Percentiles rank a stretch among this genome's conserved stretches.
phyloP scores from a whole-genome alignment of 257 asterid genomes.

The Ballota nigra region DNA sequence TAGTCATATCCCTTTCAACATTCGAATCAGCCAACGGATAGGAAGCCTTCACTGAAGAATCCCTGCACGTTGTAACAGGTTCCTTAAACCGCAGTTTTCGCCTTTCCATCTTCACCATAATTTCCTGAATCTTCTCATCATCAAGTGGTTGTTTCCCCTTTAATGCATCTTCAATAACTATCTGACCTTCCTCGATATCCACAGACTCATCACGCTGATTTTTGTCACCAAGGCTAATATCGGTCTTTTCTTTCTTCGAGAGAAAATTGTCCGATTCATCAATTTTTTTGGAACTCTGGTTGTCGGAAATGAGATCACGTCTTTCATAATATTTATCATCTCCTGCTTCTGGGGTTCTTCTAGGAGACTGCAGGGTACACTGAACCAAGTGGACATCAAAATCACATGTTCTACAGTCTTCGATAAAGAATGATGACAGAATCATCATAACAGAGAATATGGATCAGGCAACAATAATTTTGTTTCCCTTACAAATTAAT shows the following conservation, averaged over 20 bases:
- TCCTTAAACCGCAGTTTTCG: constrained; percentile 58
- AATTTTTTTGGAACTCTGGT: constrained; percentile 22
- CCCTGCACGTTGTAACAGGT: constrained; percentile 31
- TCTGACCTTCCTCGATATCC: constrained; percentile 70
- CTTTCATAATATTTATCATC: constrained; percentile 27
- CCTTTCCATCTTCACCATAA: constrained; percentile 63
- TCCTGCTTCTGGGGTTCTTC: constrained; percentile 46
- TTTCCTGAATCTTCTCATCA: constrained; percentile 46
- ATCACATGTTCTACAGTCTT: constrained; percentile 36
- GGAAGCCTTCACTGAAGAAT: constrained; percentile 27
- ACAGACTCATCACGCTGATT: constrained; percentile 27
- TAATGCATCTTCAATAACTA: constrained; percentile 27
- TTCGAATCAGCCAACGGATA: constrained; percentile 21
- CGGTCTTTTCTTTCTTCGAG: constrained; percentile 4
- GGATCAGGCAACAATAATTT: constrained; percentile 8
- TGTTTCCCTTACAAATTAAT: not conserved
- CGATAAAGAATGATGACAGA: constrained; percentile 19
- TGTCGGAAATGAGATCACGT: constrained; percentile 28
- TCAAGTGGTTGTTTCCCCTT: constrained; percentile 24
- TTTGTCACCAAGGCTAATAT: constrained; percentile 24
- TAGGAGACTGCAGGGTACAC: constrained; percentile 49
- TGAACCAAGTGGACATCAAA: constrained; percentile 42
- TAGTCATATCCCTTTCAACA: constrained; percentile 25
- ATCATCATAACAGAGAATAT: constrained; percentile 6
- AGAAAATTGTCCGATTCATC: constrained; percentile 12